Evolutionary conservation across 192 early-diverging fungal species (phyloP).

Genomic region (Entomortierella chlamydospora): DNA sequence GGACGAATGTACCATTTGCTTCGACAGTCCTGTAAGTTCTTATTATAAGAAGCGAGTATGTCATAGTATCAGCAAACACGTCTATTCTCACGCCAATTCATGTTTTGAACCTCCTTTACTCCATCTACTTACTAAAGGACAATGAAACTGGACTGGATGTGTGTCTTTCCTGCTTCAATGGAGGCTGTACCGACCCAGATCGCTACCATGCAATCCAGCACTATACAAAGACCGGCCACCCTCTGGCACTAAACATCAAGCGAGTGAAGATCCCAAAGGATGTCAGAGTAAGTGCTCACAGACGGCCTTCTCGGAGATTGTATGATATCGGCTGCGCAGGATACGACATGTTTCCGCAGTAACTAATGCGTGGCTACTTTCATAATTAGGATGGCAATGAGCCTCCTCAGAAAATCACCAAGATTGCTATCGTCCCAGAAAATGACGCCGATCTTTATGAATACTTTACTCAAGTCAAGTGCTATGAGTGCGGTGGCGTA

Average conservation of each 20-base stretch:
- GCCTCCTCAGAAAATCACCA: slow-evolving; percentile 92
- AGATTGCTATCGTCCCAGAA: slow-evolving; percentile 89
- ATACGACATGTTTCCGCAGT: background rate
- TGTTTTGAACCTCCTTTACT: background rate
- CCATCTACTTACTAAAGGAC: slow-evolving; percentile 64
- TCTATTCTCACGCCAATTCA: background rate
- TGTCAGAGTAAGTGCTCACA: slow-evolving; percentile 52
- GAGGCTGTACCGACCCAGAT: slow-evolving; percentile 75
- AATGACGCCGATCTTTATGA: slow-evolving; percentile 80
- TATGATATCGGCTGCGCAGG: too few species aligned
- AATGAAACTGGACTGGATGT: slow-evolving; percentile 86
- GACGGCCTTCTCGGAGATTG: background rate
- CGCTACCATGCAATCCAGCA: slow-evolving; percentile 84
- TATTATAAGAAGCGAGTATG: background rate
- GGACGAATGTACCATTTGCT: slow-evolving; percentile 97
- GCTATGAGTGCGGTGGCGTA: slow-evolving; percentile 80
- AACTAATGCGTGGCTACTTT: background rate
- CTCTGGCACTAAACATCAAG: slow-evolving; percentile 86
- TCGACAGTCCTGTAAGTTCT: slow-evolving; percentile 66
- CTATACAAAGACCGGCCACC: slow-evolving; percentile 76
- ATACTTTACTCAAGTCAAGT: slow-evolving; percentile 77
- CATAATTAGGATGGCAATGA: slow-evolving; percentile 57
- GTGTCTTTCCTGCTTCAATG: slow-evolving; percentile 95
- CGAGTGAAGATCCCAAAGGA: slow-evolving; percentile 66
- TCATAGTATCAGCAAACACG: background rate